Percentiles rank a stretch among this genome's conserved stretches.
Evolutionary conservation across 768 basidiomycete genomes (phyloP).

Genomic region (Pleurotus tuoliensis): DNA sequence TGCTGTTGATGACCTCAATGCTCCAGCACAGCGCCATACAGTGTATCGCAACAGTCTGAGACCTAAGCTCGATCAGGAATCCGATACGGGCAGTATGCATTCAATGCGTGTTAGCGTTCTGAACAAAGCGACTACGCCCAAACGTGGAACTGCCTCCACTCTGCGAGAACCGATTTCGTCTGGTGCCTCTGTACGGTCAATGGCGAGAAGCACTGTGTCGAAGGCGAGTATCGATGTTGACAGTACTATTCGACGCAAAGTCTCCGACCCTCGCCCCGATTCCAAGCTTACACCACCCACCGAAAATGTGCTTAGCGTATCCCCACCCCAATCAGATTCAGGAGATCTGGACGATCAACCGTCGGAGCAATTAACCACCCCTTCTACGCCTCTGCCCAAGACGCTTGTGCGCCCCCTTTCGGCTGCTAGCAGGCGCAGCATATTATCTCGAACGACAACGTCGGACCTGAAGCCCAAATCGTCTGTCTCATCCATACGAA

Average conservation of each 20-base stretch:
- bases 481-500: constrained; percentile 28
- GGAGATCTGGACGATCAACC: constrained; percentile 16
- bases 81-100: constrained; percentile 35
- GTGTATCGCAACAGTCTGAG: constrained; percentile 14
- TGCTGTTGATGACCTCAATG: constrained; percentile 67
- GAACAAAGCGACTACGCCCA: constrained; percentile 22
- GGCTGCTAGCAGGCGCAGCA: not conserved
- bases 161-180: constrained; percentile 18
- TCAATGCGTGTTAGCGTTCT: constrained; percentile 42
- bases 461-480: constrained; percentile 22
- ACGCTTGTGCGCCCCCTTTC: constrained; percentile 4
- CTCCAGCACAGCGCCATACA: constrained; percentile 29
- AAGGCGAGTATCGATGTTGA: constrained; percentile 13
- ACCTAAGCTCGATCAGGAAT: constrained; percentile 35
- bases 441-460: constrained; percentile 1
- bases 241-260: not conserved
- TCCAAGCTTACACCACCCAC: constrained; percentile 64
- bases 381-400: constrained; percentile 9
- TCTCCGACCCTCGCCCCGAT: constrained; percentile 46
- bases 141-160: constrained; percentile 10
- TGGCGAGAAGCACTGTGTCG: constrained; percentile 36
- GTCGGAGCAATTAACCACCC: not conserved
- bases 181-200: constrained; percentile 40
- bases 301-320: constrained; percentile 12
- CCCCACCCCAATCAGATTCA: constrained; percentile 13